Conservation (phyloP, 2,329 filamentous ascomycete genomes). For the Grosmannia clavigera region DNA sequence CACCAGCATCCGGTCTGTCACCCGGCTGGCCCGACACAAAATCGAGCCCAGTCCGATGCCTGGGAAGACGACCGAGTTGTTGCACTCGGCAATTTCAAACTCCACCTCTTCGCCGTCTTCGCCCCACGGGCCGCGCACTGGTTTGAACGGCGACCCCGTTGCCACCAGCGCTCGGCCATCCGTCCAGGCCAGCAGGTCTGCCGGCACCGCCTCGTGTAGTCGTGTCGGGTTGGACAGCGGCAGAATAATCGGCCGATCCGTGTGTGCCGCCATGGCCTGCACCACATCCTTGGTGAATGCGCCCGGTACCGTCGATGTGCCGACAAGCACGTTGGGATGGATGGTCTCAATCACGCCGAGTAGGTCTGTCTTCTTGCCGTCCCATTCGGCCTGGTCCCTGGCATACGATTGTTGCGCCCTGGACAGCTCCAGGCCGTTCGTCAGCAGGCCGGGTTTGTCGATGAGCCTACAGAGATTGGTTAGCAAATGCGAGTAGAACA, state of each 20-base stretch:
- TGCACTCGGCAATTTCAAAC: slow-evolving; percentile 61
- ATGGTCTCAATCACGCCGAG: slow-evolving; percentile 56
- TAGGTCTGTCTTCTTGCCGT: slow-evolving; percentile 43
- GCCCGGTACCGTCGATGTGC: slow-evolving; percentile 67
- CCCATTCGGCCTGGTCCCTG: slow-evolving; percentile 51
- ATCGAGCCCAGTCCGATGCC: slow-evolving; percentile 74
- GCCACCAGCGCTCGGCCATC: slow-evolving; percentile 66
- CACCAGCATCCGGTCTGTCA: slow-evolving; percentile 72
- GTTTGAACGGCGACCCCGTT: slow-evolving; percentile 71
- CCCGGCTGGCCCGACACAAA: slow-evolving; percentile 50
- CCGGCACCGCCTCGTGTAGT: slow-evolving; percentile 69
- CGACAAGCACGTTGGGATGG: slow-evolving; percentile 70
- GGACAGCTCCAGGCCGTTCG: slow-evolving; percentile 42
- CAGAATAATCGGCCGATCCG: slow-evolving; percentile 62
- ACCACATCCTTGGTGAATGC: slow-evolving; percentile 66
- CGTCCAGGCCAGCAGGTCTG: slow-evolving; percentile 68
- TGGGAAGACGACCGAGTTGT: slow-evolving; percentile 77
- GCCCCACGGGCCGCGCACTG: slow-evolving; percentile 51
- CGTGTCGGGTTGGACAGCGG: slow-evolving; percentile 77
- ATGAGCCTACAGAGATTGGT: slow-evolving; percentile 44
- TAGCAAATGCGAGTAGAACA: neutral
- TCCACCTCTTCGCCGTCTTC: slow-evolving; percentile 28
- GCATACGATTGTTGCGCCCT: slow-evolving; percentile 56
- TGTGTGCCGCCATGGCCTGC: slow-evolving; percentile 61
- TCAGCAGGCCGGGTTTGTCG: slow-evolving; percentile 68